phyloP scores from a whole-genome alignment of 1,284 basidiomycete species.

The Coniferiporia weirii region DNA sequence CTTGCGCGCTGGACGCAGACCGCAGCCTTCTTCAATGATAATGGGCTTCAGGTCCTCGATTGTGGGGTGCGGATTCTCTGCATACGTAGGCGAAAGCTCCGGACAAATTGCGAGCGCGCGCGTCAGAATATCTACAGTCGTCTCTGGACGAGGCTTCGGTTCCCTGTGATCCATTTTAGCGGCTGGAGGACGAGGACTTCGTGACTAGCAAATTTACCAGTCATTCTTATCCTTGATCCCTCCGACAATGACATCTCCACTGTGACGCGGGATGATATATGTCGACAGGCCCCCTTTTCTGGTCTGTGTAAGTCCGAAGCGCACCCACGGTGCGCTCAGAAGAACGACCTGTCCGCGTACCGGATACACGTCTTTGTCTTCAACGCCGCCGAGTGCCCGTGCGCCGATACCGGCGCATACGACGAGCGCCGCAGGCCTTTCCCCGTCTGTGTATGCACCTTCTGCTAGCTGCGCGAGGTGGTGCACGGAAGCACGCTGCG shows the following conservation, averaged over 20 bases:
- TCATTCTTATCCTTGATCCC: conserved; percentile 60
- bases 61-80: conserved; percentile 36
- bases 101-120: conserved; percentile 55
- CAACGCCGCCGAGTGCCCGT: conserved; percentile 40
- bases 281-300: conserved; percentile 46
- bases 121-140: conserved; percentile 53
- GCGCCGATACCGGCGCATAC: conserved; percentile 55
- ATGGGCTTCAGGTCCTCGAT: conserved; percentile 58
- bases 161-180: conserved; percentile 33
- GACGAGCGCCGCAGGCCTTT: conserved; percentile 35
- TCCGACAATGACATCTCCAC: conserved; percentile 66
- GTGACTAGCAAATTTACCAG: conserved; percentile 39
- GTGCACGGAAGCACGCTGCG: conserved; percentile 52
- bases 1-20: conserved; percentile 42
- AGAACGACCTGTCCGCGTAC: conserved; percentile 49
- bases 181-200: neutral
- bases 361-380: conserved; percentile 44
- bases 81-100: conserved; percentile 50
- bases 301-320: conserved; percentile 51
- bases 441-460: conserved; percentile 42
- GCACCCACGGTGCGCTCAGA: conserved; percentile 49
- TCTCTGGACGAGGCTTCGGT: conserved; percentile 53
- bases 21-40: conserved; percentile 65
- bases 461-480: conserved; percentile 63
- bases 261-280: conserved; percentile 67